Evolutionary conservation across 441 rosid species (phyloP), one percentile per base, ranked within the genome.

Genomic region (Monsonia emarginata): DNA sequence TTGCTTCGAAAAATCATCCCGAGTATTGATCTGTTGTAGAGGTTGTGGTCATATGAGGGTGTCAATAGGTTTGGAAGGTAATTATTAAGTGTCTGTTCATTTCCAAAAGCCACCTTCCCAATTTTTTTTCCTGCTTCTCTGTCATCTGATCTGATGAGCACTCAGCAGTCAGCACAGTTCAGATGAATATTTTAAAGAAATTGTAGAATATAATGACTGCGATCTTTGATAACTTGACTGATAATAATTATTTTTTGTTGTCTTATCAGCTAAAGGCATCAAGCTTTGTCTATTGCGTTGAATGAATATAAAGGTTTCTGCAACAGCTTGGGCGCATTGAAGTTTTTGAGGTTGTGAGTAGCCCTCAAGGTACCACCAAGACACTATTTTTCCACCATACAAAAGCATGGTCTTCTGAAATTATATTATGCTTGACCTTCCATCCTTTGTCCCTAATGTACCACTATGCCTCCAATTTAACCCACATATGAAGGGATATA

Each of bases 1-100:
- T 66, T 94, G 82, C 99, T 94, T 72, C 83, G 84, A 2, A 94
- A 88, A 83, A 83, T 94, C 72, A 83, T 89, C 71, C 93, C 95
- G 42, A 87, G 93, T 77, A 85, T 86, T 66, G 65, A 75, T 71
- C 73, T 76, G 42, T 56, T 70, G 19, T 78, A 75, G 79, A 44
- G 70, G 59, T 42, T 22, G 58, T 70, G 65, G 38, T 54, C 27
- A 18, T 32, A 48, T 50, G 54, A 64, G 48, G 62, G 10, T 42
- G 31, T 65, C 46, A 42, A 5, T 56, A 13, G 65, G 28, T 67
- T 74, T 63, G 28, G 44, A 57, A 67, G 80, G 82, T 78, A 75
- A 46, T 61, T 13, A 58, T 25, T 14, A 31, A 32, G 7, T 14
- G 22, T n/a, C 5, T 1, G 38, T 16, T 46, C 22, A 46, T 46